Conservation (phyloP, 2,329 filamentous ascomycete genomes). For the Dothiorella sarmentorum region DNA sequence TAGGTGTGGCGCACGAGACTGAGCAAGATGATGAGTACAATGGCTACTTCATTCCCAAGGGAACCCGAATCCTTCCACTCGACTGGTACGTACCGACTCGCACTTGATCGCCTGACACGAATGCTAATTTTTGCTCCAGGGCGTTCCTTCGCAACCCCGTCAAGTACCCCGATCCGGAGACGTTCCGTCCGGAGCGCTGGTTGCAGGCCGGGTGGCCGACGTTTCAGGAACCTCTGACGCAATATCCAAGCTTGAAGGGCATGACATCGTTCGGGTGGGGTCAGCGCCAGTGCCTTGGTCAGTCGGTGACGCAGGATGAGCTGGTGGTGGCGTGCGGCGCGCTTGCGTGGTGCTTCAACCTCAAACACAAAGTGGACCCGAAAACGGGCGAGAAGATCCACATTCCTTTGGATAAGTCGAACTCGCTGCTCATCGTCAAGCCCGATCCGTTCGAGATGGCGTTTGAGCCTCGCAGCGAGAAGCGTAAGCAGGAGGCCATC, state of each 20-base stretch:
- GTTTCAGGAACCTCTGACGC: constrained; percentile 61
- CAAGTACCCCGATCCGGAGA: constrained; percentile 62
- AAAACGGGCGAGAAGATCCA: constrained; percentile 40
- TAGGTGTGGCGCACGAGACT: constrained; percentile 33
- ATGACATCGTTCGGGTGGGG: constrained; percentile 66
- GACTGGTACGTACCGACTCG: constrained; percentile 19
- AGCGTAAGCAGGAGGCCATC: constrained; percentile 32
- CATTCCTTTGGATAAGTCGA: constrained; percentile 49
- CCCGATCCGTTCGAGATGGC: constrained; percentile 55
- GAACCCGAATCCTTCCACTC: constrained; percentile 22
- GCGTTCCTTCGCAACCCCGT: constrained; percentile 56
- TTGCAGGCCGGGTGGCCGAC: constrained; percentile 61
- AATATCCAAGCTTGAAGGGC: constrained; percentile 60
- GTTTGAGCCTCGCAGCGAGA: constrained; percentile 49
- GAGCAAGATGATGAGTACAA: constrained; percentile 37
- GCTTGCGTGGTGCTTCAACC: constrained; percentile 46
- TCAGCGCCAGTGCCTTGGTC: constrained; percentile 60
- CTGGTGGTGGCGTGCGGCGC: constrained; percentile 51
- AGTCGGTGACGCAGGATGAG: constrained; percentile 58
- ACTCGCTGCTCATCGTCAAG: constrained; percentile 57
- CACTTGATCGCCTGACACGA: not conserved
- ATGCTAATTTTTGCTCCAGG: too few relatives aligned
- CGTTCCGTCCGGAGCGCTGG: constrained; percentile 61
- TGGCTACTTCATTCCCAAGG: constrained; percentile 37
- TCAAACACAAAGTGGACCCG: constrained; percentile 49